phyloP scores from a whole-genome alignment of 148 eudicot genomes.

The Fagopyrum homotropicum region DNA sequence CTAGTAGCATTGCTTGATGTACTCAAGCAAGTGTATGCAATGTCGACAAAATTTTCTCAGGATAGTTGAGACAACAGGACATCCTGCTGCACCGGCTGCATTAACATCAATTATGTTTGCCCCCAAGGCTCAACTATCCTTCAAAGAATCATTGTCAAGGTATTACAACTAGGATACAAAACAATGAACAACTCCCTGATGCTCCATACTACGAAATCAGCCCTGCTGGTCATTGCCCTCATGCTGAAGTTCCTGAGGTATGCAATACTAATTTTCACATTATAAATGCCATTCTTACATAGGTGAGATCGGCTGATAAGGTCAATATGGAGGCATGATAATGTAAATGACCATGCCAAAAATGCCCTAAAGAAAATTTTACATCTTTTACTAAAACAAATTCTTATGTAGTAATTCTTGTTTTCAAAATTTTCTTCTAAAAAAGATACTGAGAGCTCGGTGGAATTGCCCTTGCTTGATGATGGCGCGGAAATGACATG shows the following conservation, averaged over 20 bases:
- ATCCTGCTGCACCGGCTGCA: conserved; percentile 95
- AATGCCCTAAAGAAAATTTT: no score
- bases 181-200: conserved; percentile 47
- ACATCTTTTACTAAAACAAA: no score
- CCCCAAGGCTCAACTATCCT: conserved; percentile 66
- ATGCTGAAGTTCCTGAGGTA: conserved; percentile 99
- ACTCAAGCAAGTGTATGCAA: conserved; percentile 87
- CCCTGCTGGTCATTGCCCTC: conserved; percentile 99
- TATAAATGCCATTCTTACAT: no score
- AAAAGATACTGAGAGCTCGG: conserved; percentile 47
- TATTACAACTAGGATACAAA: not conserved
- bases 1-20: conserved; percentile 65
- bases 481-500: conserved; percentile 16
- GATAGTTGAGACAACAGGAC: conserved; percentile 69
- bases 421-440: not conserved
- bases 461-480: conserved; percentile 67
- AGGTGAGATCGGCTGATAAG: no score
- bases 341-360: no score
- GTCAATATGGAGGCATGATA: no score
- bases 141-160: conserved; percentile 54
- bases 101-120: conserved; percentile 91
- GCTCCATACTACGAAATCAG: conserved; percentile 92
- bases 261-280: not conserved
- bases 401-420: not conserved
- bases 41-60: conserved; percentile 69